These are phyloP conservation scores for Pseudocercospora pini-densiflorae DNA, from an alignment of 2,329 filamentous ascomycete genomes.

Conservation along the genomic window DNA sequence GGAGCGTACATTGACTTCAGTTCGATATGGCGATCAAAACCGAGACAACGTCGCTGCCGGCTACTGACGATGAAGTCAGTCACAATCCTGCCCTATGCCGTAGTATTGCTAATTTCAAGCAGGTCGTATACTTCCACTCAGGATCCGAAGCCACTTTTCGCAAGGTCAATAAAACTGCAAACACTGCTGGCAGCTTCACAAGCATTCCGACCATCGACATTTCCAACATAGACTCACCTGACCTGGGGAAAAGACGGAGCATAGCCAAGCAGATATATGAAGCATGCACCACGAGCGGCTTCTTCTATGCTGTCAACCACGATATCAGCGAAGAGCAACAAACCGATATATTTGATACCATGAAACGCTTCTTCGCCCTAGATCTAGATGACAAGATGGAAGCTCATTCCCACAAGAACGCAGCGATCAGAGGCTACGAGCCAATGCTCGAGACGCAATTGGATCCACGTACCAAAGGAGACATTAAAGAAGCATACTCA, in stretches of 20 bases:
- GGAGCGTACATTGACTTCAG: background rate
- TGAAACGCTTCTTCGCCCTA: conserved; percentile 40
- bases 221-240: conserved; percentile 12
- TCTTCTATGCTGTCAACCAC: conserved; percentile 21
- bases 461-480: conserved; percentile 42
- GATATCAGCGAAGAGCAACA: conserved; percentile 36
- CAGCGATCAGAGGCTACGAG: conserved; percentile 43
- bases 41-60: background rate
- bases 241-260: conserved; percentile 16
- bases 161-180: conserved; percentile 11
- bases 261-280: conserved; percentile 36
- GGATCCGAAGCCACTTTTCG: conserved; percentile 17
- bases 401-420: conserved; percentile 42
- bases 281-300: conserved; percentile 37
- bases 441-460: conserved; percentile 43
- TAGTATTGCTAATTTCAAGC: background rate
- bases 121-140: conserved; percentile 23
- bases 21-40: background rate
- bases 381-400: conserved; percentile 43
- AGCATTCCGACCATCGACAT: conserved; percentile 27
- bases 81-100: background rate
- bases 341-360: conserved; percentile 37
- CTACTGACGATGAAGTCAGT: conserved; percentile 4
- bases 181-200: conserved; percentile 18
- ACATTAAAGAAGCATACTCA: conserved; percentile 41